Conservation (phyloP, 768 basidiomycete genomes). For the Rhizopogon rudus region DNA sequence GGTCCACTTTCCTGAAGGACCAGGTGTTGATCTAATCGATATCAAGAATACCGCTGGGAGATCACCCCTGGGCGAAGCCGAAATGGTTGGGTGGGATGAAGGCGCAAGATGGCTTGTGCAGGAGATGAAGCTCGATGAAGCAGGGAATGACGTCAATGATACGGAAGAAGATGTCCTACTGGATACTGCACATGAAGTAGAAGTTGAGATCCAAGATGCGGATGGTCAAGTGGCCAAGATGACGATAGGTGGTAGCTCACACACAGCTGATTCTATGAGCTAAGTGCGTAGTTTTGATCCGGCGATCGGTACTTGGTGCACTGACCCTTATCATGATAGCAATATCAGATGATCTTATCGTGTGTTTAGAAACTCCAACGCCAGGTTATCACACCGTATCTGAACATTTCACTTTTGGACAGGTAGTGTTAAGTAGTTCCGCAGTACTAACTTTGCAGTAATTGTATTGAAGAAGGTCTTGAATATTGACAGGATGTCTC, state of each 20-base stretch:
- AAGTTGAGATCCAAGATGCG: slow-evolving; percentile 70
- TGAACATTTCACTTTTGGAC: background rate
- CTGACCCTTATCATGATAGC: background rate
- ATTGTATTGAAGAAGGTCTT: too few species aligned
- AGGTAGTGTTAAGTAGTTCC: background rate
- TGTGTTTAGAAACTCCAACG: background rate
- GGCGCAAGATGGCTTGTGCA: slow-evolving; percentile 80
- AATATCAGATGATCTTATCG: background rate
- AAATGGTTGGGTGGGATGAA: slow-evolving; percentile 76
- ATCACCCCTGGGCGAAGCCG: slow-evolving; percentile 79
- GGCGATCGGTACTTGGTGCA: background rate
- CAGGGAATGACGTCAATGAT: slow-evolving; percentile 34
- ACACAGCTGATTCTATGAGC: background rate
- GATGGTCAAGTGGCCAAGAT: slow-evolving; percentile 65
- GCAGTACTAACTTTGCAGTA: too few species aligned
- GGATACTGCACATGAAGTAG: slow-evolving; percentile 39
- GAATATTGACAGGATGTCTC: too few species aligned
- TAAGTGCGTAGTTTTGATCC: background rate
- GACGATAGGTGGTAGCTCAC: slow-evolving; percentile 31
- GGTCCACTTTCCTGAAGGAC: slow-evolving; percentile 50
- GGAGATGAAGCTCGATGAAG: slow-evolving; percentile 69
- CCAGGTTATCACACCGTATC: too few species aligned
- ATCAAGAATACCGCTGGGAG: slow-evolving; percentile 68
- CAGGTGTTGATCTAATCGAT: slow-evolving; percentile 67
- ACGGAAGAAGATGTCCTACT: slow-evolving; percentile 24